phyloP scores from a whole-genome alignment of 2,329 filamentous ascomycete species.

The Sporothrix brunneoviolacea region DNA sequence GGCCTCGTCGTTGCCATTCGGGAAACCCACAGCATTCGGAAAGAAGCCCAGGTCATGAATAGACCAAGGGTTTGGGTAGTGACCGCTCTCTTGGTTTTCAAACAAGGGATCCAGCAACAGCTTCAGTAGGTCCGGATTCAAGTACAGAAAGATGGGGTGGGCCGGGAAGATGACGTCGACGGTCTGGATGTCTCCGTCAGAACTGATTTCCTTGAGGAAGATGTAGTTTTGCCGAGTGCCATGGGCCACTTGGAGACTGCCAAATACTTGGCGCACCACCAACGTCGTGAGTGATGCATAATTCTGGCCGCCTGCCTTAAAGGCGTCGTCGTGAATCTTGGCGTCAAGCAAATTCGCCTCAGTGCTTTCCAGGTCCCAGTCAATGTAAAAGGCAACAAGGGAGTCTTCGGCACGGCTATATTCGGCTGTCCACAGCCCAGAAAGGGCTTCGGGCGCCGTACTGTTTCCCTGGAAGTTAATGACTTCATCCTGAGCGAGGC shows the following conservation, averaged over 20 bases:
- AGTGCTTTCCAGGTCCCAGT: constrained; percentile 55
- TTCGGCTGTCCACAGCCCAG: constrained; percentile 70
- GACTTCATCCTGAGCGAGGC: constrained; percentile 69
- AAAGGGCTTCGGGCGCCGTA: constrained; percentile 54
- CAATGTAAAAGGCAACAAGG: constrained; percentile 67
- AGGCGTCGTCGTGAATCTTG: constrained; percentile 60
- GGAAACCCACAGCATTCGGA: constrained; percentile 64
- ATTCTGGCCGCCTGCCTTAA: constrained; percentile 61
- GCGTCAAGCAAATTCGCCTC: constrained; percentile 59
- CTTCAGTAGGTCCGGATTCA: constrained; percentile 69
- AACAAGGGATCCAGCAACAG: constrained; percentile 72
- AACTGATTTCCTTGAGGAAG: constrained; percentile 86
- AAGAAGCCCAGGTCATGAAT: constrained; percentile 72
- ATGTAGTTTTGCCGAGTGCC: constrained; percentile 63
- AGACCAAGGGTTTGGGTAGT: constrained; percentile 72
- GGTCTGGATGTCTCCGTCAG: constrained; percentile 79
- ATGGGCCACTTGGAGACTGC: constrained; percentile 65
- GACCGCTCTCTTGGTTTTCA: constrained; percentile 70
- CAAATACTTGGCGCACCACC: constrained; percentile 75
- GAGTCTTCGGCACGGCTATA: constrained; percentile 57
- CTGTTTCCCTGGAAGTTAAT: constrained; percentile 67
- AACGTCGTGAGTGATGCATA: constrained; percentile 72
- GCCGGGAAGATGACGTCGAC: constrained; percentile 82
- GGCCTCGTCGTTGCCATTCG: constrained; percentile 61
- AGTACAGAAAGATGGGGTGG: constrained; percentile 78